Evolutionary conservation across 805 yeast species (phyloP).

Genomic region (Suhomyces vadensis): DNA sequence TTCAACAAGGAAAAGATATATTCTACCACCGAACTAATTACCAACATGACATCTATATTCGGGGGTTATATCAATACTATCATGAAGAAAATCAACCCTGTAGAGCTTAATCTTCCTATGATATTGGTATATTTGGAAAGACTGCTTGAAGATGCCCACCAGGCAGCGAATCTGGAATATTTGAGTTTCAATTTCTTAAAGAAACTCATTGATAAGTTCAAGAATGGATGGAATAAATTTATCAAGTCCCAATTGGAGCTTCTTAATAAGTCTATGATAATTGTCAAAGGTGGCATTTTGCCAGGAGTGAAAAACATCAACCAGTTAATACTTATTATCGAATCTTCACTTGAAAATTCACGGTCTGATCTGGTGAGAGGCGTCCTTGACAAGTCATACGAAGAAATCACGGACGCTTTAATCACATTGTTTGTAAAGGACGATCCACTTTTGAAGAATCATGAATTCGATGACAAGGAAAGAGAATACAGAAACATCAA

Average conservation of each 20-base stretch:
- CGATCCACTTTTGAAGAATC: constrained; percentile 45
- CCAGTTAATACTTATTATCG: constrained; percentile 33
- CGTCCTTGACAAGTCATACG: constrained; percentile 33
- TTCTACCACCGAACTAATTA: constrained; percentile 45
- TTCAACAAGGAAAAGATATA: constrained; percentile 42
- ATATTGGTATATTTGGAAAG: constrained; percentile 32
- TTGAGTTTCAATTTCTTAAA: constrained; percentile 48
- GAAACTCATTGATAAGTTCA: constrained; percentile 52
- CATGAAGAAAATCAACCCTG: constrained; percentile 37
- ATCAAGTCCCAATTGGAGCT: constrained; percentile 52
- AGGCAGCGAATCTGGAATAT: constrained; percentile 61
- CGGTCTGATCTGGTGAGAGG: constrained; percentile 20
- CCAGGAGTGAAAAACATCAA: constrained; percentile 35
- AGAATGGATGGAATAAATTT: constrained; percentile 58
- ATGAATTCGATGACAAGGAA: constrained; percentile 46
- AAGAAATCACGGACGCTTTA: constrained; percentile 33
- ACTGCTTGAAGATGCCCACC: constrained; percentile 30
- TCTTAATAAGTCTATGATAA: constrained; percentile 35
- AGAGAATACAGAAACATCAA: constrained; percentile 41
- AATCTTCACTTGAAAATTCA: constrained; percentile 32
- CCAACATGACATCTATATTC: constrained; percentile 49
- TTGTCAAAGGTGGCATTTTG: constrained; percentile 38
- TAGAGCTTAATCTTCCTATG: constrained; percentile 35
- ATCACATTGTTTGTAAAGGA: constrained; percentile 38
- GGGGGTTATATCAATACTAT: constrained; percentile 38